Conservation (phyloP, 2,329 filamentous ascomycete species). For the Ceratocystis cacaofunesta region DNA sequence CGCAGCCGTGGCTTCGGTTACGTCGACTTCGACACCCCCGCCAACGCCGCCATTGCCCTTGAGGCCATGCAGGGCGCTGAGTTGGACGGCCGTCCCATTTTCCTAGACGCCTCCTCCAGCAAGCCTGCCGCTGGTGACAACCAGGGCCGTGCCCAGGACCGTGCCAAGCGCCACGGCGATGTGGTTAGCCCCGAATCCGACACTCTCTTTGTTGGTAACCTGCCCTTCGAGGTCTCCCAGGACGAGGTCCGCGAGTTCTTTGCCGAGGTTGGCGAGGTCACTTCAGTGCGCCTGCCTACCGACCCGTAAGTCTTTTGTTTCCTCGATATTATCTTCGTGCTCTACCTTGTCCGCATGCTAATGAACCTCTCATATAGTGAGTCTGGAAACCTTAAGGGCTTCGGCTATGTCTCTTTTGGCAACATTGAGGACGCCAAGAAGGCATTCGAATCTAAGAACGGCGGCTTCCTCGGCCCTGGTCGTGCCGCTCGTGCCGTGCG, state of each 20-base stretch:
- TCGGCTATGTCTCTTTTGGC: slow-evolving; percentile 76
- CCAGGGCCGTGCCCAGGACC: slow-evolving; percentile 45
- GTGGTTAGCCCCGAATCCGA: slow-evolving; percentile 63
- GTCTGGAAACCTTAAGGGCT: slow-evolving; percentile 73
- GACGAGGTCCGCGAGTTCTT: slow-evolving; percentile 62
- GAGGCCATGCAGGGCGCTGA: slow-evolving; percentile 60
- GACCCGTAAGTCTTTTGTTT: slow-evolving; percentile 43
- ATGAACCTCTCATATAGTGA: slow-evolving; percentile 40
- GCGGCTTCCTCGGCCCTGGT: slow-evolving; percentile 45
- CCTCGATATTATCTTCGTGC: neutral
- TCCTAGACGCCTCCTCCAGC: slow-evolving; percentile 48
- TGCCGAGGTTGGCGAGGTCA: slow-evolving; percentile 51
- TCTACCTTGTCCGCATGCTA: slow-evolving; percentile 18
- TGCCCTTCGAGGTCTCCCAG: slow-evolving; percentile 71
- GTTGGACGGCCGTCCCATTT: slow-evolving; percentile 59
- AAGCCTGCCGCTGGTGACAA: slow-evolving; percentile 41
- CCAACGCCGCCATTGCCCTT: slow-evolving; percentile 55
- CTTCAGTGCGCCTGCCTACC: slow-evolving; percentile 75
- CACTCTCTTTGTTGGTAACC: slow-evolving; percentile 83
- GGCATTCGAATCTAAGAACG: slow-evolving; percentile 56
- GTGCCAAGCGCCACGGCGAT: slow-evolving; percentile 61
- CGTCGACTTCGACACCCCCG: slow-evolving; percentile 63
- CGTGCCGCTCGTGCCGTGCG: slow-evolving; percentile 61
- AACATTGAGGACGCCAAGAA: slow-evolving; percentile 69
- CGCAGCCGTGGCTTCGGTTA: slow-evolving; percentile 89